Conservation (phyloP, 2,329 filamentous ascomycete species). For the Xylariaceae sp. region DNA sequence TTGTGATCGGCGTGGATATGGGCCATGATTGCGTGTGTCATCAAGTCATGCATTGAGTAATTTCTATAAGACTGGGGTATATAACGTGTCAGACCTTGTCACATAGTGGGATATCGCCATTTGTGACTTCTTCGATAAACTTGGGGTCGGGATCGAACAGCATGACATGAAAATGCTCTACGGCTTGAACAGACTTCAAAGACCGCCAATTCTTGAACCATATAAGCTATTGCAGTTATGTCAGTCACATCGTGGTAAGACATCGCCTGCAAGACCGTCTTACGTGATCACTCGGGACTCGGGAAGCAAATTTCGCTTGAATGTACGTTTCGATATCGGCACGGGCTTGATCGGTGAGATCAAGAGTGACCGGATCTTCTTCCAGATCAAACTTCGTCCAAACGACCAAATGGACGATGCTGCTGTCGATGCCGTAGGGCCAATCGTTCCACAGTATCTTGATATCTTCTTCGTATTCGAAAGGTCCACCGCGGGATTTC, state of each 20-base stretch:
- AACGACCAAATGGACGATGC: conserved; percentile 80
- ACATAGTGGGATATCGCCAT: conserved; percentile 51
- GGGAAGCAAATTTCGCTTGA: conserved; percentile 57
- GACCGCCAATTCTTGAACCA: conserved; percentile 91
- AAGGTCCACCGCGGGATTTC: conserved; percentile 33
- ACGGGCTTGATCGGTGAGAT: conserved; percentile 62
- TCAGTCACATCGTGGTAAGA: conserved; percentile 22
- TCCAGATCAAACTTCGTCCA: conserved; percentile 87
- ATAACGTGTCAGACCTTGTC: background rate
- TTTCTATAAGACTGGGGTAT: background rate
- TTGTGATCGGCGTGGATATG: background rate
- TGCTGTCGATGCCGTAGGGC: conserved; percentile 79
- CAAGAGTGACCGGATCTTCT: conserved; percentile 61
- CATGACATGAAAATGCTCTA: conserved; percentile 97
- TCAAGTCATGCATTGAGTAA: background rate
- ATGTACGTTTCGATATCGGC: conserved; percentile 69
- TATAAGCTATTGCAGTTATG: conserved; percentile 35
- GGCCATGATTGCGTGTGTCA: background rate
- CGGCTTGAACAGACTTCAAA: conserved; percentile 77
- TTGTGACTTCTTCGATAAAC: conserved; percentile 68
- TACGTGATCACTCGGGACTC: conserved; percentile 50
- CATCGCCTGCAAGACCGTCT: conserved; percentile 25
- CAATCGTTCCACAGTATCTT: conserved; percentile 87
- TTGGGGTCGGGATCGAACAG: conserved; percentile 68
- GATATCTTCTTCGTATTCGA: conserved; percentile 52